Percentiles rank a stretch among this genome's conserved stretches.
phyloP scores from a whole-genome alignment of 2,329 filamentous ascomycete species.

The Fusarium veterinarium region DNA sequence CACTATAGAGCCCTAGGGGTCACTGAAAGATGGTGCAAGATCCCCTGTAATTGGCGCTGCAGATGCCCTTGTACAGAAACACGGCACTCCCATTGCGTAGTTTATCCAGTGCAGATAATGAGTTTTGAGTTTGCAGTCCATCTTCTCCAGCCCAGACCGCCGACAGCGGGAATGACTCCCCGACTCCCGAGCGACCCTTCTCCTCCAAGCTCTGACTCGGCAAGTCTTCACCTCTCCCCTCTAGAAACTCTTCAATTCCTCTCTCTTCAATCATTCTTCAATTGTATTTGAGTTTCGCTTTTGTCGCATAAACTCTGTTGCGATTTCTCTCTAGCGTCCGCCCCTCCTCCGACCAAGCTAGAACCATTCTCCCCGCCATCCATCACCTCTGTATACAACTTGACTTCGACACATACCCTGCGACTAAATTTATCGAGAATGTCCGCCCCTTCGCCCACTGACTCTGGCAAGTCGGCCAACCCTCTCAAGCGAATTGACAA shows the following conservation, averaged over 20 bases:
- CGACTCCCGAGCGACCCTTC: slow-evolving; percentile 41
- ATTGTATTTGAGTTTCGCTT: neutral
- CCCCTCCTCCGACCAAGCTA: slow-evolving; percentile 1
- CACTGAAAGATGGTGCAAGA: neutral
- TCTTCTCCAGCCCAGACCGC: slow-evolving; percentile 39
- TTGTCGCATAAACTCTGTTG: neutral
- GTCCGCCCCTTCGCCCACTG: slow-evolving; percentile 41
- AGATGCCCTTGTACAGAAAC: slow-evolving; percentile 12
- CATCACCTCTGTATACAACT: neutral
- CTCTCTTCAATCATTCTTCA: slow-evolving; percentile 14
- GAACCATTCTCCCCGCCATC: slow-evolving; percentile 10
- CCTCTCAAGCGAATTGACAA: slow-evolving; percentile 74
- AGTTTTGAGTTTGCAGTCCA: slow-evolving; percentile 1
- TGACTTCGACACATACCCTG: neutral
- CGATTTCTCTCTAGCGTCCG: neutral
- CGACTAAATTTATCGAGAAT: slow-evolving; percentile 22
- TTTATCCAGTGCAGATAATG: slow-evolving; percentile 12
- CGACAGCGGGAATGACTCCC: slow-evolving; percentile 46
- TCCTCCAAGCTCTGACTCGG: slow-evolving; percentile 25
- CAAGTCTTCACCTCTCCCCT: slow-evolving; percentile 16
- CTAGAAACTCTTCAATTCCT: slow-evolving; percentile 13
- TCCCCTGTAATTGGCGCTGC: slow-evolving; percentile 1
- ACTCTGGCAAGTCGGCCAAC: slow-evolving; percentile 51
- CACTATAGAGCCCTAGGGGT: slow-evolving; percentile 21
- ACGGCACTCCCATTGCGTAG: slow-evolving; percentile 26